A percentile compares a stretch with the other conserved stretches of the same genome.
phyloP scores from a whole-genome alignment of 2,329 filamentous ascomycete species.

The Hymenoscyphus linearis region DNA sequence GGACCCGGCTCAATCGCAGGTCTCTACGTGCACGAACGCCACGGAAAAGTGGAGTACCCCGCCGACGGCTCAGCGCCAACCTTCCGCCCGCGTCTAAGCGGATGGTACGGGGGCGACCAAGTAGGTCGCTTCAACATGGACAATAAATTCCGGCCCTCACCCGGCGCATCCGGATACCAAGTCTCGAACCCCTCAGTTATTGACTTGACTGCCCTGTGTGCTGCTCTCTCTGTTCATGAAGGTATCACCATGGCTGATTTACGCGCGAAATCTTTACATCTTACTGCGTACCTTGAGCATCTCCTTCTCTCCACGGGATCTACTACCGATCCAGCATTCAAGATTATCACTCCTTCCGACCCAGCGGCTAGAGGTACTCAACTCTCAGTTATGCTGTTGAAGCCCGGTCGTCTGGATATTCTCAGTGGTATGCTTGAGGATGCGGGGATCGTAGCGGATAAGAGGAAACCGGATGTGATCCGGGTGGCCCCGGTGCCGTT shows the following conservation, averaged over 20 bases:
- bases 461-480: constrained; percentile 80
- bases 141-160: constrained; percentile 69
- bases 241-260: constrained; percentile 65
- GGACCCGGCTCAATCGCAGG: constrained; percentile 79
- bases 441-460: constrained; percentile 71
- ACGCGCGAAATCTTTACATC: constrained; percentile 61
- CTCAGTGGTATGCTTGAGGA: constrained; percentile 60
- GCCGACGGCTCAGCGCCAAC: constrained; percentile 36
- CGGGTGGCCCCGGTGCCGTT: constrained; percentile 77
- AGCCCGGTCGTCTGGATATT: constrained; percentile 62
- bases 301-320: constrained; percentile 45
- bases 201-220: constrained; percentile 70
- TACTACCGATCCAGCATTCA: constrained; percentile 37
- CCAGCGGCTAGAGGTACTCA: constrained; percentile 41
- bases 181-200: constrained; percentile 78
- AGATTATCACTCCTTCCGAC: constrained; percentile 36
- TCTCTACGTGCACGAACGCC: constrained; percentile 72
- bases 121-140: constrained; percentile 75
- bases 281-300: constrained; percentile 74
- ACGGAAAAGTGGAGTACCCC: constrained; percentile 51
- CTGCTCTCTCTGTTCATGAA: constrained; percentile 68
- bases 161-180: constrained; percentile 76
- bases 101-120: constrained; percentile 87
- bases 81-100: constrained; percentile 64
- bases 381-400: constrained; percentile 67